phyloP scores from a whole-genome alignment of 179 eudicot species.

The Camellia oleifera region DNA sequence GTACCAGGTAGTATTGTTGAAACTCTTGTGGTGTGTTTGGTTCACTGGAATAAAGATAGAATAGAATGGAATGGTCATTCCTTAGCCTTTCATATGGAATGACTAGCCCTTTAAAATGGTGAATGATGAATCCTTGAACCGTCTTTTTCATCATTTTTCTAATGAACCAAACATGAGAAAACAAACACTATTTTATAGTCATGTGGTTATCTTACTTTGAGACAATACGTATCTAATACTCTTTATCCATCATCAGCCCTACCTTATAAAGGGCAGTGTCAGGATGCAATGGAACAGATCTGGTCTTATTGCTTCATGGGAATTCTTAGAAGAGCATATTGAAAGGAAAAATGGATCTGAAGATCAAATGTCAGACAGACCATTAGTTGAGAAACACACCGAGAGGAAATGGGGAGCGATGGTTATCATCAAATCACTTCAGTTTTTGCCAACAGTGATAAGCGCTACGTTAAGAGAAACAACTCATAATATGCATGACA shows the following conservation, averaged over 20 bases:
- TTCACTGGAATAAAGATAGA: no score
- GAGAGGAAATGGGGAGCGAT: constrained; percentile 98
- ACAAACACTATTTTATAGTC: background rate
- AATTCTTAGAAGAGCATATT: constrained; percentile 83
- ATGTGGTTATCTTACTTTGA: constrained; percentile 6
- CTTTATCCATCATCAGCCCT: constrained; percentile 63
- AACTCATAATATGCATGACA: constrained; percentile 39
- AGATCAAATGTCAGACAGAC: constrained; percentile 31
- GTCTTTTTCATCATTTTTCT: no score
- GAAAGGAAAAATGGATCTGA: constrained; percentile 45
- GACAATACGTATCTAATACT: constrained; percentile 10
- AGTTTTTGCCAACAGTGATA: constrained; percentile 66
- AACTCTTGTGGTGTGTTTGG: background rate
- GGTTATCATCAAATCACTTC: constrained; percentile 93
- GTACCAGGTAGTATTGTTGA: constrained; percentile 66
- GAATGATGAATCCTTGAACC: no score
- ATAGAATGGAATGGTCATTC: no score
- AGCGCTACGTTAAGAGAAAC: constrained; percentile 83
- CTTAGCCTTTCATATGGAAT: no score
- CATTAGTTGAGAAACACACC: constrained; percentile 53
- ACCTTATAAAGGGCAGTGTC: constrained; percentile 92
- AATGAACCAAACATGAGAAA: no score
- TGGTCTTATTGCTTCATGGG: constrained; percentile 98
- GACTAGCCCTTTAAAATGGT: no score
- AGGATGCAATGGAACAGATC: constrained; percentile 99